Evolutionary conservation across 192 early-diverging fungal species (phyloP).

Genomic region (Lobulomyces angularis): DNA sequence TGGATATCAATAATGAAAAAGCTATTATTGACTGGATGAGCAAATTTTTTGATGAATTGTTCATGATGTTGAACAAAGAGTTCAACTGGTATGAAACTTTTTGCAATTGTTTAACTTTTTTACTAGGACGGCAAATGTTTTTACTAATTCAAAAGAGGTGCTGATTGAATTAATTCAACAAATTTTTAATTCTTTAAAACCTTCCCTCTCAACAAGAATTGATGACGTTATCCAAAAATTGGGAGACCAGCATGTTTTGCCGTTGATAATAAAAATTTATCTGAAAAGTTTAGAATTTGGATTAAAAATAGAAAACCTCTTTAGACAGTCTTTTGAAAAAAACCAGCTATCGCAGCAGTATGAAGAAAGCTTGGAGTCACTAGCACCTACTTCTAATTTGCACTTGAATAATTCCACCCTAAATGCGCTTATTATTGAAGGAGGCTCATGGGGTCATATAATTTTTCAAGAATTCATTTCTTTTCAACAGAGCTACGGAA

Average conservation of each 20-base stretch:
- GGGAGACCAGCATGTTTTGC: neutral
- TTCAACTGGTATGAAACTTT: too few species aligned
- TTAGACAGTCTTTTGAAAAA: too few species aligned
- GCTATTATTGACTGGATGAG: conserved; percentile 22
- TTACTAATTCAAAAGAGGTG: conserved; percentile 30
- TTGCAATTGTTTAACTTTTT: too few species aligned
- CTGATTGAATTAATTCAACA: conserved; percentile 23
- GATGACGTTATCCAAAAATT: neutral
- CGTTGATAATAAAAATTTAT: conserved; percentile 2
- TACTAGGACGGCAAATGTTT: conserved; percentile 39
- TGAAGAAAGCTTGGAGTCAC: too few species aligned
- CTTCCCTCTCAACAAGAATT: conserved; percentile 4
- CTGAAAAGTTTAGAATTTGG: too few species aligned
- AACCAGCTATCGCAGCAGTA: too few species aligned
- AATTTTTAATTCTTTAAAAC: conserved; percentile 15
- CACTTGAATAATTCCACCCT: neutral
- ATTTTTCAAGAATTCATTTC: conserved; percentile 54
- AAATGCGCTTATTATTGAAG: conserved; percentile 5
- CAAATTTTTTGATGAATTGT: conserved; percentile 40
- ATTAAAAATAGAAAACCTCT: too few species aligned
- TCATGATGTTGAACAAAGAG: conserved; percentile 39
- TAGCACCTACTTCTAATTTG: too few species aligned
- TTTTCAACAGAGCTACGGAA: conserved; percentile 47
- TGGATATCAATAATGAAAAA: conserved; percentile 3
- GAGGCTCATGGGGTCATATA: conserved; percentile 38